Evolutionary conservation across 1,139 yeast genomes (phyloP), one percentile per base, ranked within the genome.

Genomic region (Neolecta irregularis): DNA sequence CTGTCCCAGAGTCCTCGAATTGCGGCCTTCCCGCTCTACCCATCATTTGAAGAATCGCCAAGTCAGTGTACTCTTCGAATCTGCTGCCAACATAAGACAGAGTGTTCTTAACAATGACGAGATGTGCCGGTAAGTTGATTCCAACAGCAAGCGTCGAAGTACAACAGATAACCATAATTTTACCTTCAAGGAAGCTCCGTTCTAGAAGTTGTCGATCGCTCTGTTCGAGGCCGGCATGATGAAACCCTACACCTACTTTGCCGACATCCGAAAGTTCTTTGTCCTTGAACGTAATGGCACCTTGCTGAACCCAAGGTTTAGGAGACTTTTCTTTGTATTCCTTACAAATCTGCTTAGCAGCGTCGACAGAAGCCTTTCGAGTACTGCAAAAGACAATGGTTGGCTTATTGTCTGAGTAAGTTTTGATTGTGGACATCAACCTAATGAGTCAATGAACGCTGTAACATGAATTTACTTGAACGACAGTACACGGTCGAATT

Each of bases 141-240:
- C 76, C 77, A 53, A 71, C 67, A 0, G 77, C 73, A 41, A 71
- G 52, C 0, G 75, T 71, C 0, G 75, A 67, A 1, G 77, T 71
- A 1, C 69, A 67, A 35, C 74, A 69, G 21, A 72, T 45, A 3
- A 66, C 52, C 36, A 53, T 56, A 9, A 67, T 48, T 2, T 50
- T 47, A 0, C 72, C 72, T 11, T 48, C 50, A 1, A 61, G 50
- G 40, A 69, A 71, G 8, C 55, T 51, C 13, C 50, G 49, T 44
- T 72, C 76, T 12, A 69, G 59, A 3, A 51, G 44, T 11, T 44
- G 47, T 31, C 76, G 52, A 45, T 71, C 76, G 2, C 49, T 52
- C 31, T 51, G 43, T 2, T 62, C 51, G 30, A 72, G 51, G 0
- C 77, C 77, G 1, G 77, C 77, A 51, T 72, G 74, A 44, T 72